Conservation (phyloP, 208 protist genomes). For the Trypanosoma rangeli region DNA sequence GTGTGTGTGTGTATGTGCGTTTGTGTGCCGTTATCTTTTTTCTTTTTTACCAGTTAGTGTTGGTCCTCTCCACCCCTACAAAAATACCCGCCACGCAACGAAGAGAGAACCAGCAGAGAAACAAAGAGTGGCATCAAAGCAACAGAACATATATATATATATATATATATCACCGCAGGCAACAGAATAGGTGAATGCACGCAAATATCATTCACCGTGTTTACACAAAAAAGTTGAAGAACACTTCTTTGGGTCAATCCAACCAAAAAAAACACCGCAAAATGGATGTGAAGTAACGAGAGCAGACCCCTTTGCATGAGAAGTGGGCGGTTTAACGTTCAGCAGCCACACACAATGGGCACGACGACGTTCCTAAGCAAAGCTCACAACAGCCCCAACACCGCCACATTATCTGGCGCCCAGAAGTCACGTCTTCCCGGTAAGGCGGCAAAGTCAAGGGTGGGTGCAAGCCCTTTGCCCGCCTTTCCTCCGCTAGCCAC, state of each 20-base stretch:
- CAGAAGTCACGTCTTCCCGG: slow-evolving; percentile 28
- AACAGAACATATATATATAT: not conserved
- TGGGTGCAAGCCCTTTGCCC: slow-evolving; percentile 8
- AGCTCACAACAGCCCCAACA: slow-evolving; percentile 57
- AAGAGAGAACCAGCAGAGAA: not conserved
- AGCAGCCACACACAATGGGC: slow-evolving; percentile 34
- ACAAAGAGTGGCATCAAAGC: no score
- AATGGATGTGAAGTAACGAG: not conserved
- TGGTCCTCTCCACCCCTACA: not conserved
- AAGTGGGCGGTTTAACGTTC: not conserved
- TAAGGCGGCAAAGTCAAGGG: slow-evolving; percentile 37
- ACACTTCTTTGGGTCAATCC: not conserved
- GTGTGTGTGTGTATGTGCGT: not conserved
- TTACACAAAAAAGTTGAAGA: not conserved
- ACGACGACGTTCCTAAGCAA: slow-evolving; percentile 43
- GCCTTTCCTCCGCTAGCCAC: slow-evolving; percentile 12
- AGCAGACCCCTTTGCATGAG: not conserved
- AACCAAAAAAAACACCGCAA: not conserved
- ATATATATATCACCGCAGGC: no score
- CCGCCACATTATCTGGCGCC: slow-evolving; percentile 47
- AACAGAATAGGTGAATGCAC: not conserved
- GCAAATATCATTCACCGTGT: not conserved
- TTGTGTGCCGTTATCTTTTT: not conserved
- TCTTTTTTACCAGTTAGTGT: not conserved
- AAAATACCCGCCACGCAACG: not conserved